Evolutionary conservation across 2,329 filamentous ascomycete genomes (phyloP).

Genomic region (Arachnomyces sp.): DNA sequence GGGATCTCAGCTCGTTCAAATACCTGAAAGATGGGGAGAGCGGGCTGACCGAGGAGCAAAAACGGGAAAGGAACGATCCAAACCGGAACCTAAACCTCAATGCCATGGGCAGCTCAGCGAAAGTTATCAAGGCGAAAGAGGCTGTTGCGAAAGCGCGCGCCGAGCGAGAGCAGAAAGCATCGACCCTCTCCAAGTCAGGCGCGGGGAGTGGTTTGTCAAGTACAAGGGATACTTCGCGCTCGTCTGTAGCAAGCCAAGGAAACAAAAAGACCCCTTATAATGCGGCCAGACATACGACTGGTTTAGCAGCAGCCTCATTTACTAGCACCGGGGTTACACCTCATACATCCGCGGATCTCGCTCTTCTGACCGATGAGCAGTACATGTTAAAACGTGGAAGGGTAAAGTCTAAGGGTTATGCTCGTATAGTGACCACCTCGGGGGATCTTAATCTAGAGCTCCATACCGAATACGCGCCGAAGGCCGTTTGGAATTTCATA

Average conservation of each 20-base stretch:
- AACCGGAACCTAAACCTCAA: slow-evolving; percentile 64
- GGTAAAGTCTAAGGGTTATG: slow-evolving; percentile 85
- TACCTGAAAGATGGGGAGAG: slow-evolving; percentile 75
- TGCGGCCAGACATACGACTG: slow-evolving; percentile 82
- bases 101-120: slow-evolving; percentile 68
- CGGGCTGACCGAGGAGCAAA: slow-evolving; percentile 60
- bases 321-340: slow-evolving; percentile 91
- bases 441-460: slow-evolving; percentile 84
- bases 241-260: slow-evolving; percentile 6
- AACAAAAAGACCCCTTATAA: slow-evolving; percentile 57
- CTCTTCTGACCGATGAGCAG: slow-evolving; percentile 83
- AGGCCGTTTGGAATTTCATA: slow-evolving; percentile 95
- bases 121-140: slow-evolving; percentile 84
- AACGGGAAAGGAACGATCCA: slow-evolving; percentile 53
- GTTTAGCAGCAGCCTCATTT: slow-evolving; percentile 83
- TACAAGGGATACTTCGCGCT: background rate
- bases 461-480: slow-evolving; percentile 81
- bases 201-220: slow-evolving; percentile 4
- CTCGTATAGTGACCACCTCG: slow-evolving; percentile 74
- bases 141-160: slow-evolving; percentile 84
- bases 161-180: slow-evolving; percentile 55
- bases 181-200: slow-evolving; percentile 22
- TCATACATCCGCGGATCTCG: slow-evolving; percentile 78
- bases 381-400: slow-evolving; percentile 90
- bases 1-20: slow-evolving; percentile 82